phyloP scores from a whole-genome alignment of 768 basidiomycete species.

The Auriscalpium orientale region DNA sequence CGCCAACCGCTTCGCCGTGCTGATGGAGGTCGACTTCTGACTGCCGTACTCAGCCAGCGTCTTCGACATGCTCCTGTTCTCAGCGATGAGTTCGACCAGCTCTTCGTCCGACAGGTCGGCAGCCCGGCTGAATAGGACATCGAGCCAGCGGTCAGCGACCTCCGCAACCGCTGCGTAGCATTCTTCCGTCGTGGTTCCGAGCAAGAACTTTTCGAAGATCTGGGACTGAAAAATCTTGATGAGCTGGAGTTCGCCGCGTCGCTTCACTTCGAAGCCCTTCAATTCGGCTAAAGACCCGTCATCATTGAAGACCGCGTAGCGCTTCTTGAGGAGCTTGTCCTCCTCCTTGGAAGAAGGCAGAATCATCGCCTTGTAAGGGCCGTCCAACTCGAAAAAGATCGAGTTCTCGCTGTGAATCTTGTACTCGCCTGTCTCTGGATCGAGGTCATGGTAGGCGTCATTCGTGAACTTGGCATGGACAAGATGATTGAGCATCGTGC shows the following conservation, averaged over 20 bases:
- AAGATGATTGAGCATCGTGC: slow-evolving; percentile 98
- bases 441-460: slow-evolving; percentile 92
- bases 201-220: slow-evolving; percentile 95
- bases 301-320: slow-evolving; percentile 98
- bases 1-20: slow-evolving; percentile 87
- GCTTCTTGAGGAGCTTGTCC: slow-evolving; percentile 96
- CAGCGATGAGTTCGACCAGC: slow-evolving; percentile 94
- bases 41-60: slow-evolving; percentile 93
- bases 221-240: slow-evolving; percentile 99
- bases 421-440: slow-evolving; percentile 80
- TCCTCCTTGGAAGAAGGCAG: slow-evolving; percentile 98
- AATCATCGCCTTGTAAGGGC: slow-evolving; percentile 98
- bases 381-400: slow-evolving; percentile 98
- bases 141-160: slow-evolving; percentile 95
- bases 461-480: slow-evolving; percentile 95
- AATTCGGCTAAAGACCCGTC: slow-evolving; percentile 96
- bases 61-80: slow-evolving; percentile 96
- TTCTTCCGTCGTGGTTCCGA: slow-evolving; percentile 88
- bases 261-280: slow-evolving; percentile 98
- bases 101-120: slow-evolving; percentile 86
- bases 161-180: slow-evolving; percentile 93
- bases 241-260: slow-evolving; percentile 92
- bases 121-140: slow-evolving; percentile 84
- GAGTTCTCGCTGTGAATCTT: slow-evolving; percentile 89
- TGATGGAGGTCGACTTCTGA: slow-evolving; percentile 98